These are phyloP conservation scores for Phalaenopsis hybrid DNA, from an alignment of 116 monocot genomes.

Conservation along the genomic window DNA sequence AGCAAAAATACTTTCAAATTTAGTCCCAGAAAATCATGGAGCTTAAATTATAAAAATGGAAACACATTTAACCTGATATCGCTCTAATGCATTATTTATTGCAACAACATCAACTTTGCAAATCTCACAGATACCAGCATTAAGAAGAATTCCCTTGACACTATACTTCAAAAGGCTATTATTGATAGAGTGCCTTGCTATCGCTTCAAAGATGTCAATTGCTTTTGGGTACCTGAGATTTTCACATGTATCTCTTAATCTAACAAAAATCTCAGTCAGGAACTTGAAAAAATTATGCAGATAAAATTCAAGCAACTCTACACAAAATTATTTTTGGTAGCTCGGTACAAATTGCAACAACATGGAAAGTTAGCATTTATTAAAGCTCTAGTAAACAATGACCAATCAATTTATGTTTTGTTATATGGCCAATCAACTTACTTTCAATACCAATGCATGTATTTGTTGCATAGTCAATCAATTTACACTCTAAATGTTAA, in stretches of 20 bases:
- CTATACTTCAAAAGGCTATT: slow-evolving; percentile 86
- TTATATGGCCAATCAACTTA: too few relatives aligned
- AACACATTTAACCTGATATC: slow-evolving; percentile 54
- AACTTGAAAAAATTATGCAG: background rate
- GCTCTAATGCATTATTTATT: slow-evolving; percentile 62
- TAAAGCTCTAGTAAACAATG: too few relatives aligned
- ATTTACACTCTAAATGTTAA: too few relatives aligned
- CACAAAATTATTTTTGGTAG: background rate
- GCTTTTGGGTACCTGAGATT: slow-evolving; percentile 73
- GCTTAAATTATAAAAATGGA: background rate
- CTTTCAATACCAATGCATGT: too few relatives aligned
- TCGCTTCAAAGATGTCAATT: slow-evolving; percentile 64
- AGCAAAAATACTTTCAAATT: background rate
- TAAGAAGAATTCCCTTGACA: slow-evolving; percentile 81
- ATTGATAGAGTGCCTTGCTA: slow-evolving; percentile 70
- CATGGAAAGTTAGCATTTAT: background rate
- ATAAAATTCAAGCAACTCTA: background rate
- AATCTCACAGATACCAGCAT: slow-evolving; percentile 88
- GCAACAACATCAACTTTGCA: slow-evolving; percentile 75
- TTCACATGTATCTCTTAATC: background rate
- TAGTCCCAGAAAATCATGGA: background rate
- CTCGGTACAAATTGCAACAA: background rate
- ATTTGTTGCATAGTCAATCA: too few relatives aligned
- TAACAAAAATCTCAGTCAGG: background rate
- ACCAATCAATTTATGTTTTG: too few relatives aligned